These are phyloP conservation scores for Triticum urartu DNA, from an alignment of 176 grass and related monocot genomes.

Conservation along the genomic window DNA sequence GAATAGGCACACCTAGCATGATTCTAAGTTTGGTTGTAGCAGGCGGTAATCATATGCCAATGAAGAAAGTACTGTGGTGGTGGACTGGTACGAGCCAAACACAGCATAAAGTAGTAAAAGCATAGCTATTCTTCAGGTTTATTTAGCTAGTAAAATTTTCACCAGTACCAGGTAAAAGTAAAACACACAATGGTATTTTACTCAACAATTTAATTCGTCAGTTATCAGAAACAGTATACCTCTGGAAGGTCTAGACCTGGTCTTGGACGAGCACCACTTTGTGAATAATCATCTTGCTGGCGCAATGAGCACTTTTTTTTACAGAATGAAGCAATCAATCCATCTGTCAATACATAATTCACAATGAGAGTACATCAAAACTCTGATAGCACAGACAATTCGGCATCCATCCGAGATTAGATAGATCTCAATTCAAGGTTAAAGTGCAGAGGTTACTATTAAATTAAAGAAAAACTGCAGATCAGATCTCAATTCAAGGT, in stretches of 20 bases:
- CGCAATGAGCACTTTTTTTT: background rate
- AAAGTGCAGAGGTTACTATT: too few relatives aligned
- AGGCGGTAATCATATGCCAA: background rate
- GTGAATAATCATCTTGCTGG: background rate
- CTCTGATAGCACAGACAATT: background rate
- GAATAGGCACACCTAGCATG: background rate
- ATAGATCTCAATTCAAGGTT: background rate
- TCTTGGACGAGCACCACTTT: background rate
- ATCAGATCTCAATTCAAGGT: too few relatives aligned
- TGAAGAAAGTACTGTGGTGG: background rate
- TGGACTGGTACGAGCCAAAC: background rate
- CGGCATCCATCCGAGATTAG: background rate
- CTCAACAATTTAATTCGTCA: background rate
- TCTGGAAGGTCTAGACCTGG: background rate
- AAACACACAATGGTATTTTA: background rate
- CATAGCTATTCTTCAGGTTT: background rate
- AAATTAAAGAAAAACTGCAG: too few relatives aligned
- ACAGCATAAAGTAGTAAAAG: background rate
- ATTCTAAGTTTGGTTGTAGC: background rate
- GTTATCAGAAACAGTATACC: background rate
- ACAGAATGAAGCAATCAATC: background rate
- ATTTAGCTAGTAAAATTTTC: background rate
- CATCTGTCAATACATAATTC: background rate
- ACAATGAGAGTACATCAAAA: background rate
- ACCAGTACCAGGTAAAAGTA: background rate